These are phyloP conservation scores for Paxillus ammoniavirescens DNA, from an alignment of 768 basidiomycete species.

Conservation along the genomic window DNA sequence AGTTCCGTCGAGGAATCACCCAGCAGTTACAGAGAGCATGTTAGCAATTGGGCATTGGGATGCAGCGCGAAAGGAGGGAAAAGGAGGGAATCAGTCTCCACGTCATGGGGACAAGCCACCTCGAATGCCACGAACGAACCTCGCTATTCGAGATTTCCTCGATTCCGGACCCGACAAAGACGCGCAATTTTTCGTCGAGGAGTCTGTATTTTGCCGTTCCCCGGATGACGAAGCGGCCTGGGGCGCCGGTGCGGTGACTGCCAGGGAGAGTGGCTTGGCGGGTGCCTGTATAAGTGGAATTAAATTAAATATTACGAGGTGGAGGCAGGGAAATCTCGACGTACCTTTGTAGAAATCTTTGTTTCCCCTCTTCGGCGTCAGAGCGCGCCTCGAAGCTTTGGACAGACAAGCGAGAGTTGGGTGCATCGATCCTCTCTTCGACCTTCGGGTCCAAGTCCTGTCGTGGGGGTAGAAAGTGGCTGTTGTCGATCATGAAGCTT, in stretches of 20 bases:
- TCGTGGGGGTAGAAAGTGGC: no score
- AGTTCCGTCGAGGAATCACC: not conserved
- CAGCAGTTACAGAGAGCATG: no score
- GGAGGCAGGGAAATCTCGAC: conserved; percentile 4
- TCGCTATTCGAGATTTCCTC: conserved; percentile 55
- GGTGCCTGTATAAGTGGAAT: conserved; percentile 51
- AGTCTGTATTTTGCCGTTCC: conserved; percentile 82
- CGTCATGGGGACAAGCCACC: not conserved
- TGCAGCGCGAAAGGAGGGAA: no score
- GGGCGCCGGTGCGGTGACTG: conserved; percentile 84
- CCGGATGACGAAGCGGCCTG: conserved; percentile 76
- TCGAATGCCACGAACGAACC: conserved; percentile 37
- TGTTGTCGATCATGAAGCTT: no score
- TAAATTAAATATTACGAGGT: not conserved
- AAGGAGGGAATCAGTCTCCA: not conserved
- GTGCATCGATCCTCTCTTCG: conserved; percentile 45
- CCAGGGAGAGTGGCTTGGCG: conserved; percentile 77
- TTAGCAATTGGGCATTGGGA: no score
- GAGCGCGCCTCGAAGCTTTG: conserved; percentile 80
- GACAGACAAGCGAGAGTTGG: conserved; percentile 67
- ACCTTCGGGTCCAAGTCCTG: no score
- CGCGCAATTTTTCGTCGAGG: conserved; percentile 77
- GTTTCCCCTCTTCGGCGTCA: conserved; percentile 86
- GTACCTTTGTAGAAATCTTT: conserved; percentile 98
- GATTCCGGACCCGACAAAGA: conserved; percentile 76